Evolutionary conservation across 306 rosid genomes (phyloP).

Genomic region (Pyrus bretschneideri): DNA sequence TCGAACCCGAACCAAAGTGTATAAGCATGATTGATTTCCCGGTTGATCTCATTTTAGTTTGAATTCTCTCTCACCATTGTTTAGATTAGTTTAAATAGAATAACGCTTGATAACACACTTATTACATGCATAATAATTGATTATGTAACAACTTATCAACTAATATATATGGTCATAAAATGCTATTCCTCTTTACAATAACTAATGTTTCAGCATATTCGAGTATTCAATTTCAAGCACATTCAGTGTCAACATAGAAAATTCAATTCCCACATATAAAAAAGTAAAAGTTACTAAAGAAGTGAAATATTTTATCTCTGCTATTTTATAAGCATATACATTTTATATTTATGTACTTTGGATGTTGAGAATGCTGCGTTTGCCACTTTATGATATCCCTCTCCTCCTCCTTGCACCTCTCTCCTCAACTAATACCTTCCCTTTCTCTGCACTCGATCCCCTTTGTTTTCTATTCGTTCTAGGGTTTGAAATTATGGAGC

Average conservation of each 20-base stretch:
- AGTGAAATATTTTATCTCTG: background rate
- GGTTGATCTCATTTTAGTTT: background rate
- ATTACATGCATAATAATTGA: background rate
- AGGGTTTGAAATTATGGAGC: constrained; percentile 26
- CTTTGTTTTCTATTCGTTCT: constrained; percentile 28
- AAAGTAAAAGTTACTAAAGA: background rate
- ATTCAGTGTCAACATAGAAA: background rate
- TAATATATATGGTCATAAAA: background rate
- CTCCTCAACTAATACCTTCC: background rate
- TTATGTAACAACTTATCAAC: background rate
- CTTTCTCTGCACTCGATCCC: constrained; percentile 31
- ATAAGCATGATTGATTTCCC: background rate
- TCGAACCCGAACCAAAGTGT: no score
- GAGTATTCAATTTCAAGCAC: background rate
- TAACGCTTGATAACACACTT: background rate
- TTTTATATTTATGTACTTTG: constrained; percentile 2
- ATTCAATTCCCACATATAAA: background rate
- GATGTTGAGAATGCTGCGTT: constrained; percentile 22
- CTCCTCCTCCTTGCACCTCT: background rate
- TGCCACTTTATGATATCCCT: constrained; percentile 11
- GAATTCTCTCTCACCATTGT: background rate
- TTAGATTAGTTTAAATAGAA: no score
- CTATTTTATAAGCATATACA: background rate
- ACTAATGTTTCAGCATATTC: background rate
- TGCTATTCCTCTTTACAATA: background rate